Evolutionary conservation across 116 monocot species (phyloP).

Genomic region (Dioscorea cayenensis): DNA sequence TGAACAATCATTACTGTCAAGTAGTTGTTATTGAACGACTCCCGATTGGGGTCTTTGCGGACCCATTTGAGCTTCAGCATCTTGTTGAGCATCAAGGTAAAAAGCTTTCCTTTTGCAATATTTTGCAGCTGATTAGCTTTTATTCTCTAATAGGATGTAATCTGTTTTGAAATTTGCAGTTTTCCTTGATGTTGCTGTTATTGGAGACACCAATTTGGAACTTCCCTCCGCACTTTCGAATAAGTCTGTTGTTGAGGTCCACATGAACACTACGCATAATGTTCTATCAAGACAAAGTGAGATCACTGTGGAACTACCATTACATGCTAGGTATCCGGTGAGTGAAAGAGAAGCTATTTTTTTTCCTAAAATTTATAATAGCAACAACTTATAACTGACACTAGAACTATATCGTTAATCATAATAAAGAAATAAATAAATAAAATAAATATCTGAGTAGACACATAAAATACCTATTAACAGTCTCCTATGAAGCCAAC

Average conservation of each 20-base stretch:
- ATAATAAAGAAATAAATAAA: too few species aligned
- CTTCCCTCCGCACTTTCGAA: slow-evolving; percentile 77
- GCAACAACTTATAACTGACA: too few species aligned
- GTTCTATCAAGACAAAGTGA: slow-evolving; percentile 6
- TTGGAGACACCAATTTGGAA: slow-evolving; percentile 87
- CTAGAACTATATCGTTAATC: too few species aligned
- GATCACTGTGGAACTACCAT: slow-evolving; percentile 45
- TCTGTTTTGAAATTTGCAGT: slow-evolving; percentile 28
- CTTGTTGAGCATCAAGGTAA: slow-evolving; percentile 57
- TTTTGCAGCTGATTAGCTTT: background rate
- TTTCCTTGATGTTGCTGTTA: slow-evolving; percentile 56
- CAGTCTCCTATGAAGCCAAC: too few species aligned
- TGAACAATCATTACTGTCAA: slow-evolving; percentile 39
- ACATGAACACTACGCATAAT: slow-evolving; percentile 25
- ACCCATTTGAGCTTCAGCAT: slow-evolving; percentile 82
- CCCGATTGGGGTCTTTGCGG: slow-evolving; percentile 73
- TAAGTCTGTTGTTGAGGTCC: slow-evolving; percentile 62
- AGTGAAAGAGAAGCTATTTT: slow-evolving; percentile 9
- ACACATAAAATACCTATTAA: too few species aligned
- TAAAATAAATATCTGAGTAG: too few species aligned
- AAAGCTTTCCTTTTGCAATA: background rate
- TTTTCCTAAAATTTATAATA: background rate
- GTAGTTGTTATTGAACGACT: slow-evolving; percentile 62
- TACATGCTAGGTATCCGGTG: slow-evolving; percentile 93
- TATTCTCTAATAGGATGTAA: background rate